Percentiles rank a stretch among this genome's conserved stretches.
Conservation (phyloP, 2,329 filamentous ascomycete species). For the Pseudogymnoascus sp. region DNA sequence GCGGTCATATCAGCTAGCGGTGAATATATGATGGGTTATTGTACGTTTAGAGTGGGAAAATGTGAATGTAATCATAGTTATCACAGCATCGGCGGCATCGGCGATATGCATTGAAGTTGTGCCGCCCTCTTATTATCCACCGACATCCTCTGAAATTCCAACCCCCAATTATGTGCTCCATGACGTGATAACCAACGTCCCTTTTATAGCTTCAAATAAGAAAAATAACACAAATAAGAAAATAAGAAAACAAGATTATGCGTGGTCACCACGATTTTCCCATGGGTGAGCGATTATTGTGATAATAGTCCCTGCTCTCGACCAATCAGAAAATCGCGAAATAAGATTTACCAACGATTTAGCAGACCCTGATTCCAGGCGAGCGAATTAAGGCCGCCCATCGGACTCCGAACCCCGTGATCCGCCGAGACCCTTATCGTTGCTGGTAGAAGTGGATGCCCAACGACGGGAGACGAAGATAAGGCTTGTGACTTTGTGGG, state of each 20-base stretch:
- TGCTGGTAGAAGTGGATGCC: background rate
- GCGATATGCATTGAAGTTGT: background rate
- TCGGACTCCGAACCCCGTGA: conserved; percentile 3
- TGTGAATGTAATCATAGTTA: background rate
- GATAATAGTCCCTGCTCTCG: background rate
- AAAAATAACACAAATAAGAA: background rate
- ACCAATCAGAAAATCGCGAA: background rate
- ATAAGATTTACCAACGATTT: background rate
- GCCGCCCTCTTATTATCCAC: background rate
- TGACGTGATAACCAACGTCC: background rate
- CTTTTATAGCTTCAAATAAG: background rate
- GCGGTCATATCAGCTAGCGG: background rate
- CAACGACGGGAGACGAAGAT: conserved; percentile 5
- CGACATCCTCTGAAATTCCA: background rate
- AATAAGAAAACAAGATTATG: background rate
- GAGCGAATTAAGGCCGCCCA: conserved; percentile 5
- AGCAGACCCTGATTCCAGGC: background rate
- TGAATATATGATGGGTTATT: conserved; percentile 2
- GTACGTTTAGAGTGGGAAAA: background rate
- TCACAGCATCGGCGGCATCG: background rate
- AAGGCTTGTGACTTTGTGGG: conserved; percentile 8
- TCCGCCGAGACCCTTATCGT: background rate
- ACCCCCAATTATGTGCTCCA: background rate
- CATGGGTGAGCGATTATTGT: conserved; percentile 3
- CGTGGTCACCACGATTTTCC: background rate